Base-by-base conservation (phyloP, 805 yeast genomes). In the Zygoascus biomembranicola region DNA sequence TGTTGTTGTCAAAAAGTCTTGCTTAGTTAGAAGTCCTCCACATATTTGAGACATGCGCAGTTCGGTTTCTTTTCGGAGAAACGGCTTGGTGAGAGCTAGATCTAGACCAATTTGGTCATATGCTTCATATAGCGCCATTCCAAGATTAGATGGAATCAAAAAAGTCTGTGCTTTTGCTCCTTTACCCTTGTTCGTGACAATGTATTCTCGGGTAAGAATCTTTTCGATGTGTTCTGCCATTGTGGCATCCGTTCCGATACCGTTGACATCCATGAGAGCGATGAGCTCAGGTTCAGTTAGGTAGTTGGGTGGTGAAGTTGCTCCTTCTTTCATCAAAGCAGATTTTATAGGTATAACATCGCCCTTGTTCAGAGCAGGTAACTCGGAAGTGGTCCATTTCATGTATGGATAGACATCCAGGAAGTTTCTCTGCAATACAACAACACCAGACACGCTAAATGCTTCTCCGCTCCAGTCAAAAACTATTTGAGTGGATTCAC, bases 241-340 rank as follows among this genome's bases (percentile, higher is more conserved):
- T 0, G 99, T 94, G 0, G 99, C 99, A 72, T 94, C 99, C 0
- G 99, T 94, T 2, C 99, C 99, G 46, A 94, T 94, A 0, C 98
- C 98, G 67, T 94, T 94, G 10, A 82, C 87, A 71, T 95, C 98
- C 99, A 94, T 94, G 47, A 94, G 71, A 9, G 88, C 84, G 69
- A 94, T 89, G 20, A 94, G 74, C 64, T 92, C 99, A 0, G 96
- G 77, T 67, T 94, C 99, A 0, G 98, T 92, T 75, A 94, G 77
- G 51, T 82, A 85, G 31, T 71, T 69, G 0, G 99, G 99, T 0
- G 97, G 82, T 0, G 84, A 64, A 0, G 99, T 94, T 52, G 77
- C 77, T 0, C 98, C 97, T 18, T 79, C 80, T 50, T 78, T 77
- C 63, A 94, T 66, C 55, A 77, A 80, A 1, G 87, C 82, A 45